These are phyloP conservation scores for Macadamia integrifolia DNA, from an alignment of 164 flowering plant species.

Conservation along the genomic window DNA sequence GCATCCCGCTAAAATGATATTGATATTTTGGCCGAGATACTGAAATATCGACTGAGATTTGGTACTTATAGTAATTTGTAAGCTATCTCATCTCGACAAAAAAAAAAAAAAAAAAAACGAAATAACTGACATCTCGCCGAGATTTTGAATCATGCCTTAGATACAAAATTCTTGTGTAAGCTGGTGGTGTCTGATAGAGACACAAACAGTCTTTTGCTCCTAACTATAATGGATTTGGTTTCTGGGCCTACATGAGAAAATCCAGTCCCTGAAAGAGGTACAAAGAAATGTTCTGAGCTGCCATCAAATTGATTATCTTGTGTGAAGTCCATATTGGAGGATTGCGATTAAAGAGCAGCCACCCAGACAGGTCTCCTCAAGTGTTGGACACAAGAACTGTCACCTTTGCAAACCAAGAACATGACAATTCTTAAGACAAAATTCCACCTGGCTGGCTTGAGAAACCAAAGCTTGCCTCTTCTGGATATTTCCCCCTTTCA, in stretches of 20 bases:
- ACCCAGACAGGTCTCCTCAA: slow-evolving; percentile 86
- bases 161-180: slow-evolving; percentile 26
- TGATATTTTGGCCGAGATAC: too few relatives aligned
- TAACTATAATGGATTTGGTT: slow-evolving; percentile 30
- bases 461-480: slow-evolving; percentile 42
- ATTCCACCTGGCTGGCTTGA: slow-evolving; percentile 49
- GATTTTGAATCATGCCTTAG: slow-evolving; percentile 8
- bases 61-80: too few relatives aligned
- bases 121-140: too few relatives aligned
- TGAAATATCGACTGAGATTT: too few relatives aligned
- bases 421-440: slow-evolving; percentile 32
- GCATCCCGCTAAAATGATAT: too few relatives aligned
- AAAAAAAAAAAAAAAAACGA: too few relatives aligned
- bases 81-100: too few relatives aligned
- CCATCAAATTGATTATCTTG: slow-evolving; percentile 51
- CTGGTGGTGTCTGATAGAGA: slow-evolving; percentile 36
- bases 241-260: slow-evolving; percentile 41
- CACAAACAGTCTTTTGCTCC: slow-evolving; percentile 44
- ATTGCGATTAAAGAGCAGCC: slow-evolving; percentile 64
- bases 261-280: slow-evolving; percentile 60
- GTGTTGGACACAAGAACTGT: slow-evolving; percentile 52
- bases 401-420: slow-evolving; percentile 46
- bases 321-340: slow-evolving; percentile 47
- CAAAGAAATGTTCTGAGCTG: slow-evolving; percentile 71
- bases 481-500: slow-evolving; percentile 56